phyloP scores from a whole-genome alignment of 148 eudicot species.

The Amaranthus palmeri region DNA sequence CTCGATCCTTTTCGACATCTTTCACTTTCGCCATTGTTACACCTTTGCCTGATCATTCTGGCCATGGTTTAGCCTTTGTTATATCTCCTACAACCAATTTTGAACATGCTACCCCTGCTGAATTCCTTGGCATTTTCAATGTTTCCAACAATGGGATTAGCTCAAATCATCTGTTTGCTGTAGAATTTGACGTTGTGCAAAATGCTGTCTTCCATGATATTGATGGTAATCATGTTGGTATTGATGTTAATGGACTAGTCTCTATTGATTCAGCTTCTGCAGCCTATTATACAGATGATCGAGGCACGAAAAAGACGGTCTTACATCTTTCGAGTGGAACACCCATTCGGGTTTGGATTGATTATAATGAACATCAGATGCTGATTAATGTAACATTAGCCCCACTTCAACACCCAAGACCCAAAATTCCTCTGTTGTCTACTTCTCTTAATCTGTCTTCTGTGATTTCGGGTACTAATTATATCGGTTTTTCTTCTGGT shows the following conservation, averaged over 20 bases:
- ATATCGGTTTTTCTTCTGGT: conserved; percentile 27
- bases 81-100: conserved; percentile 25
- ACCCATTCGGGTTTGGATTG: conserved; percentile 33
- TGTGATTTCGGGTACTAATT: conserved; percentile 20
- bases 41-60: conserved; percentile 20
- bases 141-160: conserved; percentile 23
- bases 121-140: conserved; percentile 26
- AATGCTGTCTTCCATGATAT: conserved; percentile 25
- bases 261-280: conserved; percentile 25
- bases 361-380: conserved; percentile 17
- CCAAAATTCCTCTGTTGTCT: conserved; percentile 18
- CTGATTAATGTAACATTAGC: conserved; percentile 26
- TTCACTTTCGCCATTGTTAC: conserved; percentile 25
- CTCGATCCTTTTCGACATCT: conserved; percentile 19
- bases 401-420: conserved; percentile 20
- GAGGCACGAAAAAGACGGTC: conserved; percentile 1
- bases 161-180: conserved; percentile 28
- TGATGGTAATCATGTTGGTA: conserved; percentile 35
- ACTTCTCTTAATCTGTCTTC: conserved; percentile 24
- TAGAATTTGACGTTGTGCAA: conserved; percentile 29
- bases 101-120: conserved; percentile 24
- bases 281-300: conserved; percentile 11
- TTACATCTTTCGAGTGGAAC: conserved; percentile 21
- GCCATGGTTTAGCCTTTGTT: conserved; percentile 31
- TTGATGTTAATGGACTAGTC: conserved; percentile 25